Percentiles rank a stretch among this genome's conserved stretches.
Conservation (phyloP, 768 basidiomycete species). For the Boletus reticulatus region DNA sequence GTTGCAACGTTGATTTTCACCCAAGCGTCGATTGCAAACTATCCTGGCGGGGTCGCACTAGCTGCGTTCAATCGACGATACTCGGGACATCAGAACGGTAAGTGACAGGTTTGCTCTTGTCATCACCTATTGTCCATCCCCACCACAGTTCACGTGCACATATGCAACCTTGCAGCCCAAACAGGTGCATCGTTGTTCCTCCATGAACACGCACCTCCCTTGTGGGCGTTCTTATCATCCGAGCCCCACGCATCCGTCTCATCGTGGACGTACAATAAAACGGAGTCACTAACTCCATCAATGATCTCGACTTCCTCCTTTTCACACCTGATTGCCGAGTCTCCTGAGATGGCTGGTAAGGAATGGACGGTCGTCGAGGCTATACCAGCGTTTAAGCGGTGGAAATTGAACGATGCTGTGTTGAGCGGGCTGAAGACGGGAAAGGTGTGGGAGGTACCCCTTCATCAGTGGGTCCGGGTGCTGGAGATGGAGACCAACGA, state of each 20-base stretch:
- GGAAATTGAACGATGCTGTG: conserved; percentile 27
- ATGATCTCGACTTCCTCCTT: conserved; percentile 42
- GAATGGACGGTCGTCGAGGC: conserved; percentile 44
- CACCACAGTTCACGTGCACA: conserved; percentile 61
- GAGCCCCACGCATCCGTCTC: conserved; percentile 5
- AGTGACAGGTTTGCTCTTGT: background rate
- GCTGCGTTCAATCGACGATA: conserved; percentile 55
- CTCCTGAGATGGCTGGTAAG: conserved; percentile 20
- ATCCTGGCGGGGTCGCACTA: conserved; percentile 85
- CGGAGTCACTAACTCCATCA: conserved; percentile 55
- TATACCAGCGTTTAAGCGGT: conserved; percentile 46
- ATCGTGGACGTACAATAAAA: conserved; percentile 79
- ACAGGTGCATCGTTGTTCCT: conserved; percentile 90
- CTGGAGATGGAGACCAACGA: conserved; percentile 39
- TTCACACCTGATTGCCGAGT: conserved; percentile 66
- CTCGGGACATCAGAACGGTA: conserved; percentile 32
- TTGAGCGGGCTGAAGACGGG: conserved; percentile 17
- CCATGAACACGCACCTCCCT: conserved; percentile 62
- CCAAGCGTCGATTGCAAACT: conserved; percentile 67
- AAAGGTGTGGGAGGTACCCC: conserved; percentile 22
- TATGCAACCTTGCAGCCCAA: conserved; percentile 84
- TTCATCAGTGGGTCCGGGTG: conserved; percentile 23
- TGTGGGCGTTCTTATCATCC: conserved; percentile 9
- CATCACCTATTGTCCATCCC: background rate
- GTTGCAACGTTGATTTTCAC: conserved; percentile 51